These are phyloP conservation scores for Zygoascus biomembranicola DNA, from an alignment of 805 yeast species.

Conservation along the genomic window DNA sequence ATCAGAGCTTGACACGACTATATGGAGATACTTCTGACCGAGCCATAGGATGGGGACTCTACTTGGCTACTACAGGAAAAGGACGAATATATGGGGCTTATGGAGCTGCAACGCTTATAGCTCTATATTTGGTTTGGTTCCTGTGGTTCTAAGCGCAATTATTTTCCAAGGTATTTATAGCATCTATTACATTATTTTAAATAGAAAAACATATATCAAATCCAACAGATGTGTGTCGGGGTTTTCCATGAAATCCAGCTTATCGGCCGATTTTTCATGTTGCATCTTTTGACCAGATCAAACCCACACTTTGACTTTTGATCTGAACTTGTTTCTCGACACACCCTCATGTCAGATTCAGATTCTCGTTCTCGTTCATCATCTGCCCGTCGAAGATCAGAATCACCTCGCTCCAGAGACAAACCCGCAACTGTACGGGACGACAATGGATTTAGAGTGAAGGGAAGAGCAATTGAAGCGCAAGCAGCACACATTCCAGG, in stretches of 20 bases:
- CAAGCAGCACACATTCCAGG: not conserved
- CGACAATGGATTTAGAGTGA: not conserved
- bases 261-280: no score
- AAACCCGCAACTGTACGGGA: not conserved
- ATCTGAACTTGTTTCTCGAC: not conserved
- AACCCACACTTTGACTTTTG: no score
- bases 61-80: slow-evolving; percentile 4
- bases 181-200: no score
- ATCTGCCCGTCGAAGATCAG: not conserved
- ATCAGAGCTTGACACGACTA: not conserved
- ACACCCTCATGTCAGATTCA: not conserved
- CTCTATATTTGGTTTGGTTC: slow-evolving; percentile 4
- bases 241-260: no score
- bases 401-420: not conserved
- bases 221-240: no score
- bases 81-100: slow-evolving; percentile 6
- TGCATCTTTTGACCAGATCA: no score
- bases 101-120: slow-evolving; percentile 1
- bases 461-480: not conserved
- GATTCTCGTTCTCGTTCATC: not conserved
- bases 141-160: not conserved
- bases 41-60: slow-evolving; percentile 15
- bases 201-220: no score
- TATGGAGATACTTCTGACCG: slow-evolving; percentile 8
- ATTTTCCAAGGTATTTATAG: no score